phyloP scores from a whole-genome alignment of 768 basidiomycete species.

The Lentinus tigrinus region DNA sequence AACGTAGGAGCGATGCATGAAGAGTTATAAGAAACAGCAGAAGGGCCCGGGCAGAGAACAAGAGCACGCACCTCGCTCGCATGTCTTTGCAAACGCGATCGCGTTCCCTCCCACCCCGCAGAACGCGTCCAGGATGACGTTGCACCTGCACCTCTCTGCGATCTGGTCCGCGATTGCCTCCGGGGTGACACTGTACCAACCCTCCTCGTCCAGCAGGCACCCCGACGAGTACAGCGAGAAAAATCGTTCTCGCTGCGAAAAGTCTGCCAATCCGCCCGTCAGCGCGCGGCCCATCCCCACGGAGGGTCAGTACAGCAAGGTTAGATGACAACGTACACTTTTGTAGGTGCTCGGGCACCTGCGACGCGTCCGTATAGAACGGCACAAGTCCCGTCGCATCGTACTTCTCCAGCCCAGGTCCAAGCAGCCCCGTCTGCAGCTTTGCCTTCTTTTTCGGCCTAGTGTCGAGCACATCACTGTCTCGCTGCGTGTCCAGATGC shows the following conservation, averaged over 20 bases:
- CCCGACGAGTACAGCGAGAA: constrained; percentile 81
- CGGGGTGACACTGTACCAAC: constrained; percentile 98
- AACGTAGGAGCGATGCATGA: background rate
- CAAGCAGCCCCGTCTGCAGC: constrained; percentile 18
- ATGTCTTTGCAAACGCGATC: constrained; percentile 95
- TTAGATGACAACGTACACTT: constrained; percentile 66
- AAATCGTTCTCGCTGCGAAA: constrained; percentile 76
- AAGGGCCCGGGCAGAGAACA: background rate
- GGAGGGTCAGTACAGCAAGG: background rate
- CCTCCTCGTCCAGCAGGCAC: constrained; percentile 88
- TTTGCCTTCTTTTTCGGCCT: constrained; percentile 38
- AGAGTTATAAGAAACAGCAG: too few species aligned
- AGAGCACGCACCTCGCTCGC: constrained; percentile 74
- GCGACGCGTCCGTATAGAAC: constrained; percentile 56
- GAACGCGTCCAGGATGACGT: constrained; percentile 88
- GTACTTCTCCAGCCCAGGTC: constrained; percentile 41
- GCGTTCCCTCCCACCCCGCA: constrained; percentile 98
- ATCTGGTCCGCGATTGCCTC: constrained; percentile 91
- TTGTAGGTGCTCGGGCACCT: constrained; percentile 75
- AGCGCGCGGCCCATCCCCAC: background rate
- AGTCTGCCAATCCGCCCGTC: constrained; percentile 54
- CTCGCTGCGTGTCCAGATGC: background rate
- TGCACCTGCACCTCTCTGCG: constrained; percentile 86
- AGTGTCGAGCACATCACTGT: background rate
- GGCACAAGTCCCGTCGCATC: constrained; percentile 76